Evolutionary conservation across 2,329 filamentous ascomycete genomes (phyloP).

Genomic region (Diplodia intermedia): DNA sequence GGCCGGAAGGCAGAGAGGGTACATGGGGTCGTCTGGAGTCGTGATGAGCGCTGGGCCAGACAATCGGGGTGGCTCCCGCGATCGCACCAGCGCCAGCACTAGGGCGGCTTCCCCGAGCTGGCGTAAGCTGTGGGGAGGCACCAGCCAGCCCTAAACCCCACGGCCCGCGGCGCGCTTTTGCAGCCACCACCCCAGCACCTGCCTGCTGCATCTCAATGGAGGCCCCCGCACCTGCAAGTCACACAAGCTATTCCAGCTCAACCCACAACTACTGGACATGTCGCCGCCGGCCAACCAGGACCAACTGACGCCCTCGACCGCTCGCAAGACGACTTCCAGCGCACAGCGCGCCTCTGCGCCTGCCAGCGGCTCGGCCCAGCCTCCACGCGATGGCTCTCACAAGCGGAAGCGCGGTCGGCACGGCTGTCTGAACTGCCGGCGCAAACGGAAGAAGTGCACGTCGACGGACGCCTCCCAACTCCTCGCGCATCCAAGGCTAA

Average conservation of each 20-base stretch:
- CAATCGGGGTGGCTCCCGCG: not conserved
- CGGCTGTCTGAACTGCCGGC: constrained; percentile 36
- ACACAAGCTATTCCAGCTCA: constrained; percentile 16
- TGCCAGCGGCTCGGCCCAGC: not conserved
- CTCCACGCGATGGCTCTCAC: constrained; percentile 12
- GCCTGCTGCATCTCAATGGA: constrained; percentile 16
- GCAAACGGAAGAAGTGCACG: constrained; percentile 36
- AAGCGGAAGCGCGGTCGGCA: constrained; percentile 31
- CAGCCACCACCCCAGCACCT: not conserved
- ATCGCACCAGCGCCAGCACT: no score
- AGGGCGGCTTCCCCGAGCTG: not conserved
- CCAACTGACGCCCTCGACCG: constrained; percentile 19
- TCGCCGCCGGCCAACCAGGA: constrained; percentile 2
- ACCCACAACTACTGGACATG: constrained; percentile 4
- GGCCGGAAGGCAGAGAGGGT: no score
- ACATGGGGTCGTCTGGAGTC: constrained; percentile 1
- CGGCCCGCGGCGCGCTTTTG: constrained; percentile 23
- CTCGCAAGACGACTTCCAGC: constrained; percentile 16
- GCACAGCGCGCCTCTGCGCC: constrained; percentile 11
- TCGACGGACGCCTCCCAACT: not conserved
- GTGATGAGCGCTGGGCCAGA: not conserved
- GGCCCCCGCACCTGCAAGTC: not conserved
- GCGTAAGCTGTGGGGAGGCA: constrained; percentile 1
- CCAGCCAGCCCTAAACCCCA: constrained; percentile 26
- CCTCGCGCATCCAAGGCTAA: not conserved